These are phyloP conservation scores for Paramecium pentaurelia DNA, from an alignment of 73 alveolate species.

Conservation along the genomic window DNA sequence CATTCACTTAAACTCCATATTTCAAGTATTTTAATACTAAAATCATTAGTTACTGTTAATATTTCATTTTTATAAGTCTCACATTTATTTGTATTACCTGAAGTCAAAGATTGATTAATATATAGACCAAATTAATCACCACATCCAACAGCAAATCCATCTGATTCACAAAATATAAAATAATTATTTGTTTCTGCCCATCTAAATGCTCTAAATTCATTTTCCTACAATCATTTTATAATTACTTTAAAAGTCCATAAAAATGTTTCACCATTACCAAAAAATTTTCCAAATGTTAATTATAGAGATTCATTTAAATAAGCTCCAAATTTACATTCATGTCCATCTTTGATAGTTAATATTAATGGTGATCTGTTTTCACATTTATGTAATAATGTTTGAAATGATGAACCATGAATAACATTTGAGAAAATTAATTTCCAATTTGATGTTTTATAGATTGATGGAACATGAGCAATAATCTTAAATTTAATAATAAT, in stretches of 20 bases:
- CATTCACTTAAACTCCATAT: slow-evolving; percentile 42
- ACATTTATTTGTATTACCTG: slow-evolving; percentile 44
- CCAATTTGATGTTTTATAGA: slow-evolving; percentile 49
- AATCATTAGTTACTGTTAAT: not conserved
- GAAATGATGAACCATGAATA: slow-evolving; percentile 35
- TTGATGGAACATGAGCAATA: slow-evolving; percentile 41
- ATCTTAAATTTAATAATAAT: not conserved
- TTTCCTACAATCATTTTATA: not conserved
- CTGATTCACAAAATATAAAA: slow-evolving; percentile 41
- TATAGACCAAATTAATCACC: slow-evolving; percentile 53
- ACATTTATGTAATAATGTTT: slow-evolving; percentile 24
- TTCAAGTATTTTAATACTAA: not conserved
- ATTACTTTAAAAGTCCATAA: slow-evolving; percentile 19
- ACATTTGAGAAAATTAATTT: slow-evolving; percentile 10
- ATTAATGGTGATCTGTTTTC: slow-evolving; percentile 37
- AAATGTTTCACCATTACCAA: slow-evolving; percentile 57
- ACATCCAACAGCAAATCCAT: slow-evolving; percentile 60
- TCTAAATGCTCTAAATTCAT: not conserved
- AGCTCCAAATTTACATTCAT: slow-evolving; percentile 46
- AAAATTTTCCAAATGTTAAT: slow-evolving; percentile 28
- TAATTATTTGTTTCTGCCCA: slow-evolving; percentile 25
- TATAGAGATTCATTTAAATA: slow-evolving; percentile 6
- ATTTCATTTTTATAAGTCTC: slow-evolving; percentile 46
- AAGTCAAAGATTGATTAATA: not conserved
- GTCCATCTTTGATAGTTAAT: not conserved